Conservation (phyloP, 495 filamentous ascomycete species). For the Daldinia childiae region DNA sequence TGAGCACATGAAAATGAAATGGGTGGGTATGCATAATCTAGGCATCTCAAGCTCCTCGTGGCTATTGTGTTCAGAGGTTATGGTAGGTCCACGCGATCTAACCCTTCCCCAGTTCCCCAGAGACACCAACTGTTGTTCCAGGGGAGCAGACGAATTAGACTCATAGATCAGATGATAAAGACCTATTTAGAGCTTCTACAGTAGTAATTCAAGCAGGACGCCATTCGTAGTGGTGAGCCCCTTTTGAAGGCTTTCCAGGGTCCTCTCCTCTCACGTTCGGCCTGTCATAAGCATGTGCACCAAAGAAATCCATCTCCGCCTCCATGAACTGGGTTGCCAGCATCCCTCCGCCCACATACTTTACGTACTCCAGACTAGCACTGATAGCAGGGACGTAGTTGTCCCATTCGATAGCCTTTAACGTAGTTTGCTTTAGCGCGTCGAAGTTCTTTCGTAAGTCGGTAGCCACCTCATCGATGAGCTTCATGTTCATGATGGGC, state of each 20-base stretch:
- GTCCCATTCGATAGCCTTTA: conserved; percentile 67
- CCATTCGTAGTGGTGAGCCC: conserved; percentile 68
- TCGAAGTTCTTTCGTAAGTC: conserved; percentile 64
- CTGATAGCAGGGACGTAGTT: conserved; percentile 70
- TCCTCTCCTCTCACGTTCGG: conserved; percentile 48
- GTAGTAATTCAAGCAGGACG: conserved; percentile 51
- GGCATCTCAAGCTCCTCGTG: no score
- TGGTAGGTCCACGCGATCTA: no score
- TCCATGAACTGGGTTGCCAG: conserved; percentile 78
- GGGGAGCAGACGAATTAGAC: no score
- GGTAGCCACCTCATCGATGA: conserved; percentile 56
- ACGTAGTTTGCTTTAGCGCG: conserved; percentile 65
- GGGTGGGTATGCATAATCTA: background rate
- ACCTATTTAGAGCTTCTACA: no score
- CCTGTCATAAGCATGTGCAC: conserved; percentile 74
- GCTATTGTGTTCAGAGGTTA: no score
- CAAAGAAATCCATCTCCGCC: conserved; percentile 80
- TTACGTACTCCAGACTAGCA: conserved; percentile 74
- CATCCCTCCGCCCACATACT: conserved; percentile 57
- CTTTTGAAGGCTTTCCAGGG: conserved; percentile 58
- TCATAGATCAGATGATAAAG: no score
- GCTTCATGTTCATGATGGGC: conserved; percentile 40
- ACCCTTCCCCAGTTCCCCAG: no score
- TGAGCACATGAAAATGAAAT: background rate
- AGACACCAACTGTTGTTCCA: no score